Base-by-base conservation (phyloP, 805 yeast genomes). In the Yarrowia phangngaensis region DNA sequence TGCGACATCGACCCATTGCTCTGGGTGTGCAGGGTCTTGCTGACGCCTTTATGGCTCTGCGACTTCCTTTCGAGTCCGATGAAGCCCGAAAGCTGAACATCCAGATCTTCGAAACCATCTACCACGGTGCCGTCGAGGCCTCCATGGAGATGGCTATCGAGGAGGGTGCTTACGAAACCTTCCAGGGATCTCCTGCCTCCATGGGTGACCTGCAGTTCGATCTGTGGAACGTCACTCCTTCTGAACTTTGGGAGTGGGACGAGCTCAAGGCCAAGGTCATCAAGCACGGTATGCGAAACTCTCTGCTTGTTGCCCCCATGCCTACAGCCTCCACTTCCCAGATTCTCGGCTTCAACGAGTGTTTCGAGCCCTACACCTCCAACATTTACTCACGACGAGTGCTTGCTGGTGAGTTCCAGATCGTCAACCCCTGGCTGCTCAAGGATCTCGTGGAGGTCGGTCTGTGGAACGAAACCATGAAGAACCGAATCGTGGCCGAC, bases 241-340 rank as follows among this genome's bases (percentile, higher is more conserved):
- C 84, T n/a, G 77, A 73, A 24, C 70, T 86, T 54, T 89, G 88
- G 78, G 94, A 90, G 58, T 90, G 97, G 97, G 84, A 77, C 55
- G 54, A 65, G 6, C 65, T 87, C 58, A 87, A 83, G 66, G 69
- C 67, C 8, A 68, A 76, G 30, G 72, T 90, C 53, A 67, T 68
- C 45, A 64, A 68, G 54, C 66, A 78, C 59, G 97, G 97, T 38
- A 59, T 90, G 31, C 72, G 97, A 61, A 90, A 90, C 70, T 90
- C 97, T 4, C 68, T 90, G 51, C 64, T 87, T 24, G 84, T 87
- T 35, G 64, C 64, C 15, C 92, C 96, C 47, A 90, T 90, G 97
- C 97, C 97, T 33, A 90, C 97, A 13, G 97, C 97, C 2, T 87
- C 97, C 1, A 90, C 97, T 2, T 90, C 97, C 3, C 97, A 88